These are phyloP conservation scores for Pseudogymnoascus sp. DNA, from an alignment of 2,329 filamentous ascomycete species.

Conservation along the genomic window DNA sequence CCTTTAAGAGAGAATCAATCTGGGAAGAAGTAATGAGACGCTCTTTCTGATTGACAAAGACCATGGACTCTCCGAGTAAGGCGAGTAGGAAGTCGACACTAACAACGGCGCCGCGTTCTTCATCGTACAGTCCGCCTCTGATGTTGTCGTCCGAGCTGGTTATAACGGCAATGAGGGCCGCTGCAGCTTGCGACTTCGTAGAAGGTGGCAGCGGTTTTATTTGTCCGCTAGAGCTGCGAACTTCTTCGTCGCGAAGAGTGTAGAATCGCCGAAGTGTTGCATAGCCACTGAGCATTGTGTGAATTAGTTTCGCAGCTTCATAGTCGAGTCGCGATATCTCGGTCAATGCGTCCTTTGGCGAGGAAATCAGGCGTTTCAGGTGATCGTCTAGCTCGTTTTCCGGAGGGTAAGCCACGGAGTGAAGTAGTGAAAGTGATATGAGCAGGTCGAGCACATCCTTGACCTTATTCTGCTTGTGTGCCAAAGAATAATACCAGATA, in stretches of 20 bases:
- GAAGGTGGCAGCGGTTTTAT: constrained; percentile 41
- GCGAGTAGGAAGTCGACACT: constrained; percentile 81
- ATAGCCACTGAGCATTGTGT: constrained; percentile 83
- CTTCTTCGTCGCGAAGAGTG: constrained; percentile 70
- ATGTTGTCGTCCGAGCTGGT: constrained; percentile 84
- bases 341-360: constrained; percentile 65
- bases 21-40: constrained; percentile 61
- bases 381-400: constrained; percentile 64
- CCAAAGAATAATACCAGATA: constrained; percentile 83
- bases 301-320: constrained; percentile 75
- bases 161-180: constrained; percentile 74
- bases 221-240: constrained; percentile 32
- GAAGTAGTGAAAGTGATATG: constrained; percentile 78
- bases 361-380: constrained; percentile 61
- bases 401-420: constrained; percentile 74
- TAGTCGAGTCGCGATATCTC: constrained; percentile 66
- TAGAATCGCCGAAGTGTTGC: constrained; percentile 88
- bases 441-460: constrained; percentile 80
- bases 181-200: constrained; percentile 62
- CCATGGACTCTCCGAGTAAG: constrained; percentile 74
- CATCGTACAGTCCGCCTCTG: constrained; percentile 81
- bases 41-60: constrained; percentile 61
- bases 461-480: constrained; percentile 70
- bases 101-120: constrained; percentile 71
- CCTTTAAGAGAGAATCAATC: constrained; percentile 67